Evolutionary conservation across 768 basidiomycete genomes (phyloP).

Genomic region (Termitomyces sp.): DNA sequence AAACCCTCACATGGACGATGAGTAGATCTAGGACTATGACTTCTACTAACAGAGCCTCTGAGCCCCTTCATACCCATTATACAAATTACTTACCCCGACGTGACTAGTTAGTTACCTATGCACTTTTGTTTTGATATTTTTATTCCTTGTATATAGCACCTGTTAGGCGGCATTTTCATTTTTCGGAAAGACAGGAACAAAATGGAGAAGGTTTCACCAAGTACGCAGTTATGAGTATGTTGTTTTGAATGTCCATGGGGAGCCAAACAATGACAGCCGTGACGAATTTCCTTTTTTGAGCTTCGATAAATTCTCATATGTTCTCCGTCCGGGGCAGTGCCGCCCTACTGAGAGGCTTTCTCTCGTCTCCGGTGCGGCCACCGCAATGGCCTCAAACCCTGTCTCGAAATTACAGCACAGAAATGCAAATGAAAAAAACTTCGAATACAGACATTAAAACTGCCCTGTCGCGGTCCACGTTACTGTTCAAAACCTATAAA

Average conservation of each 20-base stretch:
- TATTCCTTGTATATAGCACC: constrained; percentile 6
- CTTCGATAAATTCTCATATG: constrained; percentile 24
- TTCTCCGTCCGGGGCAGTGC: constrained; percentile 36
- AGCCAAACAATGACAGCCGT: constrained; percentile 6
- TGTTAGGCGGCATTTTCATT: constrained; percentile 4
- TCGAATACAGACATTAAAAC: constrained; percentile 25
- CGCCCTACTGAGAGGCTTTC: constrained; percentile 31
- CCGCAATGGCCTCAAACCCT: constrained; percentile 10
- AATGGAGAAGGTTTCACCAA: too few species aligned
- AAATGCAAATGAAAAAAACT: constrained; percentile 30
- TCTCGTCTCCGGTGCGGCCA: constrained; percentile 17
- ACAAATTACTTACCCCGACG: constrained; percentile 8
- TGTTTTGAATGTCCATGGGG: too few species aligned
- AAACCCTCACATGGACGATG: neutral
- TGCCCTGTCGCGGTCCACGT: constrained; percentile 45
- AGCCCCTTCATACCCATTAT: constrained; percentile 7
- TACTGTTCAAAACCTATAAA: constrained; percentile 83
- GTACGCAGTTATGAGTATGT: too few species aligned
- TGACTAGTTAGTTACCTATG: constrained; percentile 10
- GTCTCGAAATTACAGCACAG: constrained; percentile 27
- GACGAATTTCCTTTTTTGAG: constrained; percentile 18
- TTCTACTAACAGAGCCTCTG: neutral
- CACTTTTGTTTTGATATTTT: neutral
- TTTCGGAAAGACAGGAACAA: constrained; percentile 11
- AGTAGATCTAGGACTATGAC: constrained; percentile 44